Base-by-base conservation (phyloP, 495 filamentous ascomycete species). In the Penicillium bialowiezense region DNA sequence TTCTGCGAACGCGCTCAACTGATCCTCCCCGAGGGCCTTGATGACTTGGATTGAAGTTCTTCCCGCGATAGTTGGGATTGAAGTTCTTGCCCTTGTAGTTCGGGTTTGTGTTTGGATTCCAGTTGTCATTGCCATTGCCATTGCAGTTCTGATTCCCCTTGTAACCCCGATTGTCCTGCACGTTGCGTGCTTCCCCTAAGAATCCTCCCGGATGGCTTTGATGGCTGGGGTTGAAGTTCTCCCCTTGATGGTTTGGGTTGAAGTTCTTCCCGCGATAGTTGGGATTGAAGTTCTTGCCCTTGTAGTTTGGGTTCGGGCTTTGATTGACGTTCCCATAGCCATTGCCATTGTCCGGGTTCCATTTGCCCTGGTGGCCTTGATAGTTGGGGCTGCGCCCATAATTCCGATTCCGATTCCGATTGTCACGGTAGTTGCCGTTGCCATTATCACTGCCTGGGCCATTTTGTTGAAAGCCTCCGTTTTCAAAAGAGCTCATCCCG, bases 11-110 rank as follows among this genome's bases (percentile, higher is more conserved):
- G 29, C 10, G 5, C 3, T 3, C 7, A 13, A 32, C 29, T 4
- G 29, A 32, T 32, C 29, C 29, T 32, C 29, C 29, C 7, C 12
- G 29, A 3, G 41, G 10, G 12, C 10, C 24, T 13, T 13, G 15
- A n/a, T n/a, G n/a, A n/a, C n/a, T 44, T 14, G 41, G 41, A n/a
- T 44, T 33, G 41, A 43, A 43, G 40, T 42, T 17, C 24, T 42
- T 42, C 24, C 26, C 40, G 15, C 17, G 5, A 14, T 42, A 31
- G 40, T 42, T 42, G 28, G 20, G 10, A 41, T 17, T 26, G 23
- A 14, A 23, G 24, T 41, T 41, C 10, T 14, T 14, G 8, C 18
- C 15, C 13, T 14, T 14, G n/a, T 32, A 1, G 39, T 41, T 26
- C 8, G 23, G 23, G 41, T 43, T 43, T 24, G 15, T 17, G n/a